These are phyloP conservation scores for Prunus mira DNA, from an alignment of 306 rosid genomes.

Conservation along the genomic window DNA sequence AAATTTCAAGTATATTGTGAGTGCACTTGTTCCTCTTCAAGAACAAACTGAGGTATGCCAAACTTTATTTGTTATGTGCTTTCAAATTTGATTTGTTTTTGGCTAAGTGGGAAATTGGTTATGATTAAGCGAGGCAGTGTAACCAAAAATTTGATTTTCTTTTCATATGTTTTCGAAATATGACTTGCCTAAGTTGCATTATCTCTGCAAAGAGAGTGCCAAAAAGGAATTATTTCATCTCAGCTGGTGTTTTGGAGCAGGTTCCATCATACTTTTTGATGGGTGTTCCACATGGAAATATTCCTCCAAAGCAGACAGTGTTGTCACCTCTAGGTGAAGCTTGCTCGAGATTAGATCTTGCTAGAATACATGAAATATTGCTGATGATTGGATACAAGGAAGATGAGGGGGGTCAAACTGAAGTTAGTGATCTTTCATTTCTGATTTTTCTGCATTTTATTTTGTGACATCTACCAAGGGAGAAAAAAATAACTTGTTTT, in stretches of 20 bases:
- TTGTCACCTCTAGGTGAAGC: slow-evolving; percentile 88
- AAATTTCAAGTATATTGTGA: slow-evolving; percentile 70
- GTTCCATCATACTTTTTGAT: slow-evolving; percentile 60
- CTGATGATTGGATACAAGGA: slow-evolving; percentile 78
- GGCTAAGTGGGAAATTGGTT: no score
- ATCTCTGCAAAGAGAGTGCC: no score
- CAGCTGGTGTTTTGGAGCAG: slow-evolving; percentile 40
- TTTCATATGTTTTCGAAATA: no score
- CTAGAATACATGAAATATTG: slow-evolving; percentile 79
- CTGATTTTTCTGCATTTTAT: not conserved
- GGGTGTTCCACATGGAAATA: slow-evolving; percentile 61
- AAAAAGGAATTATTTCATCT: not conserved
- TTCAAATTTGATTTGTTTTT: not conserved
- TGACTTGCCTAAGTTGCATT: no score
- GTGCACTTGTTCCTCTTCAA: slow-evolving; percentile 70
- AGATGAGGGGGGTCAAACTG: slow-evolving; percentile 86
- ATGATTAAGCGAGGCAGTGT: no score
- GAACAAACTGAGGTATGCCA: slow-evolving; percentile 64
- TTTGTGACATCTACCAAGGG: not conserved
- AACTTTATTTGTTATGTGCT: not conserved
- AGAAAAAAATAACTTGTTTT: slow-evolving; percentile 14
- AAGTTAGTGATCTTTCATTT: slow-evolving; percentile 43
- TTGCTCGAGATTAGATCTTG: slow-evolving; percentile 82
- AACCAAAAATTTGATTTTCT: no score
- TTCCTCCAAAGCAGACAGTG: slow-evolving; percentile 44